Conservation (phyloP, 202 grass and related monocot species). For the Zoysia matrella region DNA sequence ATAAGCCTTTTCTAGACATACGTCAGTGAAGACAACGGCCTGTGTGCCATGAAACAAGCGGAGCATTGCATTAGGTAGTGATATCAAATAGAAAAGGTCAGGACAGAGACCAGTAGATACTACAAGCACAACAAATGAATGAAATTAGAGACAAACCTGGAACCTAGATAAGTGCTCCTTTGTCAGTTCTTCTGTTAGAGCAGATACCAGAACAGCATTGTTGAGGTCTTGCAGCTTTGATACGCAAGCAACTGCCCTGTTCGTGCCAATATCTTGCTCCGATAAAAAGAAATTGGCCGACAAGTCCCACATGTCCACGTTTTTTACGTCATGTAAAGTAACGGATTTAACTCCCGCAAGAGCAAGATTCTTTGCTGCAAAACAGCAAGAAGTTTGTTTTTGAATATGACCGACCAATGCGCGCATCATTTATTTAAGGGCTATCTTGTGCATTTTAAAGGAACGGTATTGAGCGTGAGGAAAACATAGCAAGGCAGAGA, state of each 20-base stretch:
- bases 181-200: constrained; percentile 60
- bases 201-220: constrained; percentile 69
- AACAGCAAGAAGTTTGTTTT: not conserved
- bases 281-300: constrained; percentile 86
- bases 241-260: constrained; percentile 71
- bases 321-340: constrained; percentile 74
- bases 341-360: constrained; percentile 85
- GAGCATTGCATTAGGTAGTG: too few species aligned
- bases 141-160: constrained; percentile 57
- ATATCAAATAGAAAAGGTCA: not conserved
- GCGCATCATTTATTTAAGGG: too few species aligned
- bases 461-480: too few species aligned
- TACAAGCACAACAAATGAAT: not conserved
- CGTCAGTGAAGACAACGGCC: constrained; percentile 84
- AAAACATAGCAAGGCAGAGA: too few species aligned
- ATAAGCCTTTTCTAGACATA: constrained; percentile 68
- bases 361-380: constrained; percentile 89
- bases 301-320: constrained; percentile 74
- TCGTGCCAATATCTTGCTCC: constrained; percentile 70
- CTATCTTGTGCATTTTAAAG: too few species aligned
- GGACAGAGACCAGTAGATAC: not conserved
- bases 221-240: constrained; percentile 79
- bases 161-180: constrained; percentile 65
- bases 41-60: not conserved
- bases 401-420: too few species aligned